Evolutionary conservation across 2,329 filamentous ascomycete species (phyloP).

Genomic region (Decorospora gaudefroyi): DNA sequence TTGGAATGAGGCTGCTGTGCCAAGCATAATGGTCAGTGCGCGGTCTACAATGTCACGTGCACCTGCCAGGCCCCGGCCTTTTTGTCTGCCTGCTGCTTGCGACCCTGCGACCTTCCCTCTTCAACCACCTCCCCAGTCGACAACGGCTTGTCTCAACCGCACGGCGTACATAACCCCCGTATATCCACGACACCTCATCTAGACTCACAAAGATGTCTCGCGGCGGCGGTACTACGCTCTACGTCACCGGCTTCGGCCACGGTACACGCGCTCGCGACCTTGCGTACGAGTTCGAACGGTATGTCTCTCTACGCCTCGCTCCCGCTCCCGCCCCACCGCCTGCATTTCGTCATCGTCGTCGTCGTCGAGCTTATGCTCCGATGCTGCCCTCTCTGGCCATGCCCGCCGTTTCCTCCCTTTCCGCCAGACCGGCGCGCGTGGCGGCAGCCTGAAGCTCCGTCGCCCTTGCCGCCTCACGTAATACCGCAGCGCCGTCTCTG

Average conservation of each 20-base stretch:
- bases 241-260: conserved; percentile 99
- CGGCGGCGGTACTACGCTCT: conserved; percentile 87
- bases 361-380: conserved; percentile 28
- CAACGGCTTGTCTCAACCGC: conserved; percentile 19
- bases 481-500: conserved; percentile 47
- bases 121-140: conserved; percentile 16
- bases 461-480: conserved; percentile 22
- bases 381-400: conserved; percentile 14
- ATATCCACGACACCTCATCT: conserved; percentile 11
- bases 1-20: conserved; percentile 6
- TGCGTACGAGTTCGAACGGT: conserved; percentile 99
- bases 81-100: conserved; percentile 14
- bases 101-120: conserved; percentile 18
- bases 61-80: conserved; percentile 14
- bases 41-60: conserved; percentile 16
- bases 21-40: conserved; percentile 14
- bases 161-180: conserved; percentile 15
- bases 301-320: conserved; percentile 65
- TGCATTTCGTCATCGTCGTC: no score
- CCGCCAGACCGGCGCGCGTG: conserved; percentile 7
- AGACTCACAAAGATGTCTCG: conserved; percentile 73
- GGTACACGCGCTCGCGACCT: conserved; percentile 98
- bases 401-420: conserved; percentile 30
- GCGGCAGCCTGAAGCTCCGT: conserved; percentile 8
- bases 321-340: conserved; percentile 37